A percentile compares a stretch with the other conserved stretches of the same genome.
These are phyloP conservation scores for Ceratocystiopsis brevicomis DNA, from an alignment of 2,329 filamentous ascomycete genomes.

Conservation along the genomic window DNA sequence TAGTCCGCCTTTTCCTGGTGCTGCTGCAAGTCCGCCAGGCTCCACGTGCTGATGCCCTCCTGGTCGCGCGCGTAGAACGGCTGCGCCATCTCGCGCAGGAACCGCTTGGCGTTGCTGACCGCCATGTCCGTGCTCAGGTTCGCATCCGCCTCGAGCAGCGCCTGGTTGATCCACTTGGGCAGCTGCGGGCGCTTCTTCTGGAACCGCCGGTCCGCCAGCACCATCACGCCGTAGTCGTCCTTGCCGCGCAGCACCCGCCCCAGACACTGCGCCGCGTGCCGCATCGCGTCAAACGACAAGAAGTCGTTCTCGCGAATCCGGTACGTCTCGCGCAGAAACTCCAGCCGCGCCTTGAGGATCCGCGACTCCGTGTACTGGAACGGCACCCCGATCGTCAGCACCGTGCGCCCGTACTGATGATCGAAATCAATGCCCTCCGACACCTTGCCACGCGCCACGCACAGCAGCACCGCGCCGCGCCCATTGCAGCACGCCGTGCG, in stretches of 20 bases:
- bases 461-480: constrained; percentile 77
- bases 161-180: constrained; percentile 92
- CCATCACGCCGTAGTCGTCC: constrained; percentile 99
- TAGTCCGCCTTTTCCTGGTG: constrained; percentile 61
- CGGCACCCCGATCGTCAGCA: constrained; percentile 88
- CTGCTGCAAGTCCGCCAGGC: constrained; percentile 29
- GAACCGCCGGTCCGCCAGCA: constrained; percentile 83
- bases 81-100: constrained; percentile 79
- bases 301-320: constrained; percentile 95
- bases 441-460: constrained; percentile 91
- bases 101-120: constrained; percentile 71
- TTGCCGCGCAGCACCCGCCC: constrained; percentile 89
- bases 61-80: constrained; percentile 69
- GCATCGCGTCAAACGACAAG: constrained; percentile 95
- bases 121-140: constrained; percentile 95
- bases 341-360: constrained; percentile 84
- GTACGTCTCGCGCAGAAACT: constrained; percentile 94
- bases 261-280: constrained; percentile 92
- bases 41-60: constrained; percentile 68
- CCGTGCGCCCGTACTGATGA: constrained; percentile 90
- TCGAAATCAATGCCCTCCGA: constrained; percentile 98
- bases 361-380: constrained; percentile 98
- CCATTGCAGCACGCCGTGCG: constrained; percentile 96
- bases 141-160: constrained; percentile 63
- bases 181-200: constrained; percentile 79